Conservation (phyloP, 1,284 basidiomycete genomes). For the Sanghuangporus sanghuang region DNA sequence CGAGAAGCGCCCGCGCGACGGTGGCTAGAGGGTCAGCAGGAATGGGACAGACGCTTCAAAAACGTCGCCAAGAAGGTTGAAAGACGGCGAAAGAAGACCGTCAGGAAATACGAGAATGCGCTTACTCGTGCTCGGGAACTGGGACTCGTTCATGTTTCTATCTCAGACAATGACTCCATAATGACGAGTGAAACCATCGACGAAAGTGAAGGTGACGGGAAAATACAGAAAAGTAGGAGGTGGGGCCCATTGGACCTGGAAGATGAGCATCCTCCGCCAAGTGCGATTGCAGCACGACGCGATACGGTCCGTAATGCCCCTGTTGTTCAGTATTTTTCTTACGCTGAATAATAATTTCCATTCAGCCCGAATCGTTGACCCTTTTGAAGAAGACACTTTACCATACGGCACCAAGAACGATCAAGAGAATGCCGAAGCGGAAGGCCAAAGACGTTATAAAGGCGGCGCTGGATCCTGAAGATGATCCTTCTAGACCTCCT, state of each 20-base stretch:
- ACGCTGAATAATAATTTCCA: not conserved
- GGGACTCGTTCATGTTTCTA: constrained; percentile 35
- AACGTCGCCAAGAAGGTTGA: constrained; percentile 35
- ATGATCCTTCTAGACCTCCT: constrained; percentile 44
- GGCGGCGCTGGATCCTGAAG: constrained; percentile 46
- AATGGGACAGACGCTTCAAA: constrained; percentile 52
- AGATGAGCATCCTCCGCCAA: constrained; percentile 55
- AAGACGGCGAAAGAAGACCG: constrained; percentile 35
- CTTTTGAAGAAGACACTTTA: constrained; percentile 54
- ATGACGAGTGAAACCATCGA: constrained; percentile 17
- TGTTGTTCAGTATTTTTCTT: not conserved
- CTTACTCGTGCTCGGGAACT: constrained; percentile 42
- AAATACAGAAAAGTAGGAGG: constrained; percentile 35
- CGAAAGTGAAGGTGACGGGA: not conserved
- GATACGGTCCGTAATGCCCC: constrained; percentile 45
- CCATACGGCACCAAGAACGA: constrained; percentile 49
- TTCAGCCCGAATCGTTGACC: constrained; percentile 49
- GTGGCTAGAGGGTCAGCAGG: constrained; percentile 53
- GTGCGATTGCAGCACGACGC: constrained; percentile 54
- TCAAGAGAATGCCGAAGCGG: constrained; percentile 46
- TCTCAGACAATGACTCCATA: constrained; percentile 9
- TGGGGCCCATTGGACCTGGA: constrained; percentile 56
- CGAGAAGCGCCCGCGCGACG: constrained; percentile 54
- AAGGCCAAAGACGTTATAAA: constrained; percentile 39
- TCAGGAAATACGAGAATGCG: constrained; percentile 36